phyloP scores from a whole-genome alignment of 345 rosid genomes.

The Theobroma cacao region DNA sequence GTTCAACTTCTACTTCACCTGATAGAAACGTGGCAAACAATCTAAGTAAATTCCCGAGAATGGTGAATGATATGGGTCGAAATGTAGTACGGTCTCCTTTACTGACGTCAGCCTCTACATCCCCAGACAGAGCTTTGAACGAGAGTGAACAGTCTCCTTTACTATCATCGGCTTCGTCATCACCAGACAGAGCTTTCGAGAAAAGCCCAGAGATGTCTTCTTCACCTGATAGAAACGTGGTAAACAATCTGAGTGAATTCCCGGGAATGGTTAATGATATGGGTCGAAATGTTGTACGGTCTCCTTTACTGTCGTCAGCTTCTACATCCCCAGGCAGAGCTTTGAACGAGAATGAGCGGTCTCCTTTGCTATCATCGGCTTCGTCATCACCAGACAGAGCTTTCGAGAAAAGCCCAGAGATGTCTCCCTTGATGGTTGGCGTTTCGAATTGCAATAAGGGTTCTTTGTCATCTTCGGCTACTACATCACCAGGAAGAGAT shows the following conservation, averaged over 20 bases:
- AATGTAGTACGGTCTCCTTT: slow-evolving; percentile 38
- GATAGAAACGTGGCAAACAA: neutral
- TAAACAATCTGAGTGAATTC: neutral
- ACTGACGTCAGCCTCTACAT: slow-evolving; percentile 39
- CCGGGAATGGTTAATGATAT: slow-evolving; percentile 21
- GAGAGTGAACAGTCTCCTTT: slow-evolving; percentile 31
- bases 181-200: slow-evolving; percentile 36
- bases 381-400: slow-evolving; percentile 39
- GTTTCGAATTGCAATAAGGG: slow-evolving; percentile 12
- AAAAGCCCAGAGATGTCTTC: slow-evolving; percentile 32
- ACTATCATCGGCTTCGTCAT: slow-evolving; percentile 39
- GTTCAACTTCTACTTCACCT: slow-evolving; percentile 13
- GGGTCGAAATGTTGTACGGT: slow-evolving; percentile 25
- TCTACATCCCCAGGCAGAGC: slow-evolving; percentile 24
- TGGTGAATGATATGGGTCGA: slow-evolving; percentile 29
- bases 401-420: slow-evolving; percentile 33
- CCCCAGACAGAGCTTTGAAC: slow-evolving; percentile 43
- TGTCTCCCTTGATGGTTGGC: slow-evolving; percentile 18
- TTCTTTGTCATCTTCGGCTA: slow-evolving; percentile 18
- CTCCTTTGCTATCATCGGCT: slow-evolving; percentile 37
- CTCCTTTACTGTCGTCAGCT: slow-evolving; percentile 21
- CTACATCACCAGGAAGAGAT: slow-evolving; percentile 25
- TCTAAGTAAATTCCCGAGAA: neutral
- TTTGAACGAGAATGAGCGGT: slow-evolving; percentile 27
- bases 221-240: slow-evolving; percentile 2